A percentile compares a stretch with the other conserved stretches of the same genome.
Evolutionary conservation across 257 asterid species (phyloP).

Genomic region (Solanum paucissectum): DNA sequence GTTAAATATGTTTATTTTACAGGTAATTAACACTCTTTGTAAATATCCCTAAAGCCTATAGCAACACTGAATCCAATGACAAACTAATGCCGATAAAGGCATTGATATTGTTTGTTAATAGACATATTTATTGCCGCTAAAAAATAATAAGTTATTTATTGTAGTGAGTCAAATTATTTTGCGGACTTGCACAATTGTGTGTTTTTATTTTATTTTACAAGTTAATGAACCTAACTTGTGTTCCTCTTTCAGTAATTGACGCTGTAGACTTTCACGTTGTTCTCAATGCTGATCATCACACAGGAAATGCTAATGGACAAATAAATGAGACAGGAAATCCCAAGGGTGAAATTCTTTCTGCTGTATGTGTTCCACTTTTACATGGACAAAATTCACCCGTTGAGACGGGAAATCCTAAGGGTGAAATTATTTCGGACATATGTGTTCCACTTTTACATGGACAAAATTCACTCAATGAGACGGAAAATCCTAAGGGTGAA

Average conservation of each 20-base stretch:
- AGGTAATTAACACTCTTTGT: neutral
- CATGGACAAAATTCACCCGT: neutral
- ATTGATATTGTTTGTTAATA: too few relatives aligned
- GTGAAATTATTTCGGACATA: neutral
- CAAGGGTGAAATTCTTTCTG: neutral
- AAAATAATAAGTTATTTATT: too few relatives aligned
- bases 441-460: neutral
- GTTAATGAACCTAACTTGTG: neutral
- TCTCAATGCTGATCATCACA: slow-evolving; percentile 1
- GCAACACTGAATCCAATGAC: too few relatives aligned
- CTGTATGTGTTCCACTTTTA: neutral
- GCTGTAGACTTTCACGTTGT: slow-evolving; percentile 21
- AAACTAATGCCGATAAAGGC: too few relatives aligned
- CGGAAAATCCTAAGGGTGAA: neutral
- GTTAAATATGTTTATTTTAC: too few relatives aligned
- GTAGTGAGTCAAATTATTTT: too few relatives aligned
- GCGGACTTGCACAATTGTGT: neutral
- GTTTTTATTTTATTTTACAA: neutral
- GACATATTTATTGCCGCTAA: too few relatives aligned
- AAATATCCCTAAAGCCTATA: too few relatives aligned
- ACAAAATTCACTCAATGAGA: neutral
- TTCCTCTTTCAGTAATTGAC: neutral
- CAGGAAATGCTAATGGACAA: neutral
- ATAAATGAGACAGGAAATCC: neutral
- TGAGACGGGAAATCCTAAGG: neutral